Conservation (phyloP, 2,329 filamentous ascomycete species). For the Huntiella moniliformis region DNA sequence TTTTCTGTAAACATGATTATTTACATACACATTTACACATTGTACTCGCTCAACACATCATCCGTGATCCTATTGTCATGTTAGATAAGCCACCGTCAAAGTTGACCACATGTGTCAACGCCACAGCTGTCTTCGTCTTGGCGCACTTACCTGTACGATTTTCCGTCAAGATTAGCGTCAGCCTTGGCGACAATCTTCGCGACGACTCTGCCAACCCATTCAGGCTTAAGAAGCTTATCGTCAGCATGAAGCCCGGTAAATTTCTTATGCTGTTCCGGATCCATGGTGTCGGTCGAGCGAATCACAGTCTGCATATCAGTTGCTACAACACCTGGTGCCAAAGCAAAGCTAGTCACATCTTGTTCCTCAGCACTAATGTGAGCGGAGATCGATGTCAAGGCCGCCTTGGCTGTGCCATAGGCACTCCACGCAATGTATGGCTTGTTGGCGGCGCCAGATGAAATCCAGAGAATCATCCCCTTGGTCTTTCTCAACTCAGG, state of each 20-base stretch:
- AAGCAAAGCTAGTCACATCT: slow-evolving; percentile 49
- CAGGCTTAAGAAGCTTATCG: slow-evolving; percentile 58
- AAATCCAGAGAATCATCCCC: slow-evolving; percentile 60
- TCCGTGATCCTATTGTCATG: slow-evolving; percentile 8
- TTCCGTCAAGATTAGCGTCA: slow-evolving; percentile 50
- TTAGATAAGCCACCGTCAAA: not conserved
- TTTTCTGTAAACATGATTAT: slow-evolving; percentile 3
- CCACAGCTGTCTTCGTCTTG: not conserved
- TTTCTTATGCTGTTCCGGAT: slow-evolving; percentile 36
- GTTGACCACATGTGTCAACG: not conserved
- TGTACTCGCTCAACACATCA: slow-evolving; percentile 31
- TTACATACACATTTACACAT: slow-evolving; percentile 12
- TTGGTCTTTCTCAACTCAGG: slow-evolving; percentile 46
- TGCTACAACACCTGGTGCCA: slow-evolving; percentile 67
- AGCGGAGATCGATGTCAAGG: slow-evolving; percentile 57
- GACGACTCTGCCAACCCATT: slow-evolving; percentile 74
- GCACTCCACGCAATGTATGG: slow-evolving; percentile 57
- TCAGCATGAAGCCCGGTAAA: slow-evolving; percentile 53
- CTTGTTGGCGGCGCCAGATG: slow-evolving; percentile 53
- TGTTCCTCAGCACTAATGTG: slow-evolving; percentile 64
- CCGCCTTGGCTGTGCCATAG: slow-evolving; percentile 71
- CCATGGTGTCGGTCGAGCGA: slow-evolving; percentile 39
- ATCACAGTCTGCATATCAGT: slow-evolving; percentile 82
- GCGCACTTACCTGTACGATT: slow-evolving; percentile 46
- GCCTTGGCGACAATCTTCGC: slow-evolving; percentile 54